Evolutionary conservation across 352 stramenopile species (phyloP), one percentile per base, ranked within the genome.

Genomic region (Phytophthora ramorum): DNA sequence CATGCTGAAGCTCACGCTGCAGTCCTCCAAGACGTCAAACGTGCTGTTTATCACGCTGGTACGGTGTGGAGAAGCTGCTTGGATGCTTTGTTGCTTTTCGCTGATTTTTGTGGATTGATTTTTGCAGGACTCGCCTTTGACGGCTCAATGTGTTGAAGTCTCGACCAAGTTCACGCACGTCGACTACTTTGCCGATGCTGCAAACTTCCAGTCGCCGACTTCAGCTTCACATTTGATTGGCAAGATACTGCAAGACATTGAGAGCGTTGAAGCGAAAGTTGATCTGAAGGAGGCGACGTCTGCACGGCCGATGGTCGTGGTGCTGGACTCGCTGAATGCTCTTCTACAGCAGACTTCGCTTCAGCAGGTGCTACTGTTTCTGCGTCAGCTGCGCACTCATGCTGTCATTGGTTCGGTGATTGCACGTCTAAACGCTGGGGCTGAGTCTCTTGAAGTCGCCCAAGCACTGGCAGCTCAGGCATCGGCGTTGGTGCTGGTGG

Each of bases 311-410:
- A 61, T 80, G 20, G 68, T 90, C 35, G 71, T 93, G 24, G 69
- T 84, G 7, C 32, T 93, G 40, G 85, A 93, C 74, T 89, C 83
- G 58, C 52, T 92, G 2, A 87, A 91, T 57, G 70, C 72, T 16
- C 59, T 93, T 30, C 50, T 93, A 14, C 74, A 90, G 62, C 73
- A 80, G 30, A 70, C 66, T 16, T 74, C 83, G 20, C 61, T 90
- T 7, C 61, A 69, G 2, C 47, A 72, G 30, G 72, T 91, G 17
- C 53, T 88, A 34, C 28, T 66, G 9, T 90, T 85, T 49, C 22
- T 92, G 2, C 72, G 72, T 12, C 34, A 53, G 41, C 32, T 92
- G 20, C 78, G 67, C 22, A 32, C 53, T 17, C 50, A 75, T 32
- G 50, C 65, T 6, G 53, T 66, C 3, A 43, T 87, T 35, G 81